Conservation (phyloP, 1,139 yeast genomes). For the Blastobotrys malaysiensis region DNA sequence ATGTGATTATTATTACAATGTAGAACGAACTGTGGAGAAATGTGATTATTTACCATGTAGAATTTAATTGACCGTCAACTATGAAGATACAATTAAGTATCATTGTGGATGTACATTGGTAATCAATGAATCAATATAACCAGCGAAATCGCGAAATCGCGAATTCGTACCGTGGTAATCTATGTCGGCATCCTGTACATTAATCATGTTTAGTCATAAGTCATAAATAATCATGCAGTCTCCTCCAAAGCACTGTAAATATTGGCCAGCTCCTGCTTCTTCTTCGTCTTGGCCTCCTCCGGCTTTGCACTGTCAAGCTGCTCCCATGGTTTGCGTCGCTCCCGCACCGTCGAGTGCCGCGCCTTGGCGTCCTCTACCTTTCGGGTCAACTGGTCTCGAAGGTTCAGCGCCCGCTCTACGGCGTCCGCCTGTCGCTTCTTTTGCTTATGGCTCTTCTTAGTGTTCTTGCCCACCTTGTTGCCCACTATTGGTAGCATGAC, state of each 20-base stretch:
- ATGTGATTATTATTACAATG: too few species aligned
- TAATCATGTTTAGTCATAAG: not conserved
- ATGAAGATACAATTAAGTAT: too few species aligned
- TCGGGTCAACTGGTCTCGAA: conserved; percentile 26
- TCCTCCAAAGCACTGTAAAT: not conserved
- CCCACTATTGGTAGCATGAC: not conserved
- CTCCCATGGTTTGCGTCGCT: conserved; percentile 23
- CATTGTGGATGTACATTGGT: too few species aligned
- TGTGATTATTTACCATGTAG: too few species aligned
- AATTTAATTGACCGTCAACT: too few species aligned
- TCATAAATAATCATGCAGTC: not conserved
- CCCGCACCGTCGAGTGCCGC: conserved; percentile 23
- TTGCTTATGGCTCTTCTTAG: conserved; percentile 20
- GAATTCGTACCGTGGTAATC: too few species aligned
- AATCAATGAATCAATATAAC: too few species aligned
- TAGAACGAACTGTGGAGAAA: too few species aligned
- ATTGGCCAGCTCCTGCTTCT: not conserved
- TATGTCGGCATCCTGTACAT: too few species aligned
- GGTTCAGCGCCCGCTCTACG: conserved; percentile 24
- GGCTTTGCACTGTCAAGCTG: conserved; percentile 3
- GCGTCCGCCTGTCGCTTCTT: conserved; percentile 26
- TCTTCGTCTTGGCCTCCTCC: not conserved
- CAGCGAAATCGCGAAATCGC: too few species aligned
- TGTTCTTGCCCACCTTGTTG: conserved; percentile 4
- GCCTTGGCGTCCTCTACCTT: conserved; percentile 26